Evolutionary conservation across 768 basidiomycete genomes (phyloP), one percentile per base, ranked within the genome.

Genomic region (Kondoa malvinella): DNA sequence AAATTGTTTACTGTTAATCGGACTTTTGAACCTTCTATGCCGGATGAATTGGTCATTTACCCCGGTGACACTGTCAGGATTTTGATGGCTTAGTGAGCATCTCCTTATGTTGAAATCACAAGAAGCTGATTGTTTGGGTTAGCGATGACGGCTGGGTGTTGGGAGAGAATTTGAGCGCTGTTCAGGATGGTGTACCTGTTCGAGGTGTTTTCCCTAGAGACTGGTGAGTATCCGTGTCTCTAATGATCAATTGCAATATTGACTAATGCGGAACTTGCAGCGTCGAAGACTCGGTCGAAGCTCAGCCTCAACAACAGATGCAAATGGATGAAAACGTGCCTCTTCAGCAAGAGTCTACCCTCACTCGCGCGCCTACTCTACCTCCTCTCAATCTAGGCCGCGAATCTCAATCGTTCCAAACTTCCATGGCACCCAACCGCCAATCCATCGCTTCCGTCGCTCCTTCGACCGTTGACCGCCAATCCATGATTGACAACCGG

Each of bases 51-150:
- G 17, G 69, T 73, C 25, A 65, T 75, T 27, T 65, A 62, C 66
- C 72, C 72, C 25, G 73, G 71, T 25, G 73, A 75, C 69, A 66
- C 58, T 27, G 64, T 75, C 21, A 71, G 72, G 61, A 71, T 75
- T 27, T 62, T 75, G 17, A 70, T 75, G 67, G 66, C 70, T 66
- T 75, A 75, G 73, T 67, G 66, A 57, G 66, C 59, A 33, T 62
- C 16, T 33, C 17, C 21, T 4, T 25, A 4, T 16, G 14, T 27
- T 40, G 64, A 25, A 4, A 14, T 3, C 15, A 4, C 4, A n/a
- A n/a, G 14, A 16, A 34, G 15, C 16, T 56, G 16, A 34, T n/a
- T n/a, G 33, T 30, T n/a, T 17, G 50, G 34, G 34, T 3, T 31
- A n/a, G 66, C 57, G 26, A 27, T 25, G 30, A 56, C 30, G 66